These are phyloP conservation scores for Penicillium sp. DNA, from an alignment of 2,329 filamentous ascomycete species.

Conservation along the genomic window DNA sequence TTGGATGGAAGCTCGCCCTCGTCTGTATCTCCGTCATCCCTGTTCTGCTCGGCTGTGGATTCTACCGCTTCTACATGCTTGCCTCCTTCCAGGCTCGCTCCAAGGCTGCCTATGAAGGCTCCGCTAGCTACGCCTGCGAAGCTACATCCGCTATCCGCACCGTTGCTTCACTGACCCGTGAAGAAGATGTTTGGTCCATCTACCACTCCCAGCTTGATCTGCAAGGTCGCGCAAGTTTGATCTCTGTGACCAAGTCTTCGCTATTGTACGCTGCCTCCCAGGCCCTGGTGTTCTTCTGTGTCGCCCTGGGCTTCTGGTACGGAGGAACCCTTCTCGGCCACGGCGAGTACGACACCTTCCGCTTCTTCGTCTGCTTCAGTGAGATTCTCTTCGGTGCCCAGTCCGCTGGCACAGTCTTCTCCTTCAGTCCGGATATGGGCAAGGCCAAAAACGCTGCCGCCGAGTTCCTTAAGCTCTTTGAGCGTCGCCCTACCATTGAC, in stretches of 20 bases:
- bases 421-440: constrained; percentile 87
- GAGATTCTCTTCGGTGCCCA: constrained; percentile 89
- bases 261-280: constrained; percentile 81
- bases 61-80: constrained; percentile 83
- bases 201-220: constrained; percentile 68
- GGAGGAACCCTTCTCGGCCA: constrained; percentile 74
- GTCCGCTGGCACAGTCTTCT: constrained; percentile 86
- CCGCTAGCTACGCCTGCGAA: constrained; percentile 87
- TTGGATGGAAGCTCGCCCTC: constrained; percentile 86
- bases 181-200: constrained; percentile 72
- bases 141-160: constrained; percentile 93
- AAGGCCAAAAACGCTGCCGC: constrained; percentile 85
- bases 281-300: constrained; percentile 78
- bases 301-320: constrained; percentile 92
- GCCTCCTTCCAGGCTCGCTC: constrained; percentile 76
- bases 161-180: constrained; percentile 85
- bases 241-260: constrained; percentile 75
- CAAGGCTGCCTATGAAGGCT: constrained; percentile 76
- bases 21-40: constrained; percentile 81
- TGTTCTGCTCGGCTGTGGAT: constrained; percentile 76
- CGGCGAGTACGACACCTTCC: constrained; percentile 73
- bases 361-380: constrained; percentile 91
- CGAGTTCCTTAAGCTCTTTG: constrained; percentile 80
- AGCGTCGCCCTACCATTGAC: constrained; percentile 79
- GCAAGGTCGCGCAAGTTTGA: constrained; percentile 69